These are phyloP conservation scores for Myriosclerotinia scirpicola DNA, from an alignment of 2,329 filamentous ascomycete species.

Conservation along the genomic window DNA sequence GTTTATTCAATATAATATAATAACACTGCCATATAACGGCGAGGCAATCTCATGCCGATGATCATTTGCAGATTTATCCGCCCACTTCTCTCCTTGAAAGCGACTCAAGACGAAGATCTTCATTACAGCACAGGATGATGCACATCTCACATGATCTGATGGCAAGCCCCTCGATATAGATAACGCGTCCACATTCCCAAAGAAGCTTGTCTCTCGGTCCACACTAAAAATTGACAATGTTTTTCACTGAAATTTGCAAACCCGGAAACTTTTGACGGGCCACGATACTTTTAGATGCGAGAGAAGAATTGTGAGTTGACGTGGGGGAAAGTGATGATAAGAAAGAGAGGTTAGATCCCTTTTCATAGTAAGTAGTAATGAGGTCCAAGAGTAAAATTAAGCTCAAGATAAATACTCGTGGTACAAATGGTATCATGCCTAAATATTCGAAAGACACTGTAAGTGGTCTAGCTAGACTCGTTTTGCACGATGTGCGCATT, in stretches of 20 bases:
- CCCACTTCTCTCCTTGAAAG: neutral
- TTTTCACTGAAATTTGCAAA: neutral
- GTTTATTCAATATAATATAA: neutral
- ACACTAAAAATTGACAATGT: neutral
- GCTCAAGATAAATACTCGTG: neutral
- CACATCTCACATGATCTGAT: neutral
- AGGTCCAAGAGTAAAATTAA: neutral
- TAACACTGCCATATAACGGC: neutral
- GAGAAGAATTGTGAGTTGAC: neutral
- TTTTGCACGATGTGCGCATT: neutral
- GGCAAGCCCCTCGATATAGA: neutral
- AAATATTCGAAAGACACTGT: neutral
- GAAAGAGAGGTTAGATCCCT: neutral
- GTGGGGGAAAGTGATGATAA: neutral
- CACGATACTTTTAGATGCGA: neutral
- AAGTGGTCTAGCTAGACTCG: neutral
- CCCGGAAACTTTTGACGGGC: neutral
- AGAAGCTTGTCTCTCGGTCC: neutral
- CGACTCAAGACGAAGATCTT: neutral
- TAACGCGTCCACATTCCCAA: neutral
- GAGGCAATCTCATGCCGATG: neutral
- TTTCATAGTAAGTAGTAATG: neutral
- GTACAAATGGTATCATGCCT: neutral
- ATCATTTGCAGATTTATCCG: neutral
- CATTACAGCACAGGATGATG: neutral